Percentiles rank a stretch among this genome's conserved stretches.
Conservation (phyloP, 2,329 filamentous ascomycete species). For the Cladophialophora psammophila region DNA sequence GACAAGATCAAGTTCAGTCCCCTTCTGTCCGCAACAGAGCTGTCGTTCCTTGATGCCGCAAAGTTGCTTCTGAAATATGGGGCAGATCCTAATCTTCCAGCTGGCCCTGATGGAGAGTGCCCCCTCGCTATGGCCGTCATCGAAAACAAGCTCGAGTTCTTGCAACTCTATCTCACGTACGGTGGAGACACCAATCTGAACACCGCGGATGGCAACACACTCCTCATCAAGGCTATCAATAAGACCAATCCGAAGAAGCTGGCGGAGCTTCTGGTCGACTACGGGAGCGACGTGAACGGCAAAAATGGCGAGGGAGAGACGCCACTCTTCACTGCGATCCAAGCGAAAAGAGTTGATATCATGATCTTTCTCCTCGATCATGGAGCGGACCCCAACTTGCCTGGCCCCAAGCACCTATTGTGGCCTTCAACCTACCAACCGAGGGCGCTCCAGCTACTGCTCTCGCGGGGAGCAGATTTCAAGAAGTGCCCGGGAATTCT, state of each 20-base stretch:
- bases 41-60: conserved; percentile 63
- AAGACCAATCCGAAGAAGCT: conserved; percentile 63
- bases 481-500: conserved; percentile 69
- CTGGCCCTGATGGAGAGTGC: conserved; percentile 61
- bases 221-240: conserved; percentile 67
- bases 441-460: conserved; percentile 64
- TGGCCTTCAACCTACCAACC: conserved; percentile 70
- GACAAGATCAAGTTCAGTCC: conserved; percentile 61
- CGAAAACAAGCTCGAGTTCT: conserved; percentile 63
- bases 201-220: conserved; percentile 65
- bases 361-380: conserved; percentile 63
- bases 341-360: conserved; percentile 63
- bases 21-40: conserved; percentile 60
- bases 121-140: conserved; percentile 61
- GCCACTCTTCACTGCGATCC: conserved; percentile 68
- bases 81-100: conserved; percentile 63
- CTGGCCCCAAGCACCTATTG: conserved; percentile 72
- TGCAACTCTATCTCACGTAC: conserved; percentile 67
- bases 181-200: conserved; percentile 65
- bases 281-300: conserved; percentile 65
- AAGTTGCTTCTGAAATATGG: conserved; percentile 70
- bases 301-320: conserved; percentile 70
- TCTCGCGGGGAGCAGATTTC: conserved; percentile 65
- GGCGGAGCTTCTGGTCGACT: conserved; percentile 66
- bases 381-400: conserved; percentile 71